A percentile compares a stretch with the other conserved stretches of the same genome.
Evolutionary conservation across 1,284 basidiomycete genomes (phyloP).

Genomic region (Tausonia pullulans): DNA sequence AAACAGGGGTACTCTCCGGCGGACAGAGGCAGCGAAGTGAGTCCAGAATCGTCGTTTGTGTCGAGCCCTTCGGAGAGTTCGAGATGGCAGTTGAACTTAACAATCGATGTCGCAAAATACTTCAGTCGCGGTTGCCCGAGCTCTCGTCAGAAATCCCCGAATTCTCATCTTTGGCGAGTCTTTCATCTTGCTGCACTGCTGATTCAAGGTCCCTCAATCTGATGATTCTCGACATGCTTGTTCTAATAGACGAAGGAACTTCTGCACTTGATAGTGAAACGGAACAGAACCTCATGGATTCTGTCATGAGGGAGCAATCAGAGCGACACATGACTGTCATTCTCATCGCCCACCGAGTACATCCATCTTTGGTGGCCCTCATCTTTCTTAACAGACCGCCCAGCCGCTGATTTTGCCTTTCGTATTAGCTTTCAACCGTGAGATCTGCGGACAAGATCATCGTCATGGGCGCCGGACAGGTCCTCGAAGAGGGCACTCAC

Average conservation of each 20-base stretch:
- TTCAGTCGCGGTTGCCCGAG: constrained; percentile 30
- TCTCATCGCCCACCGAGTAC: constrained; percentile 33
- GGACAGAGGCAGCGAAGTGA: constrained; percentile 33
- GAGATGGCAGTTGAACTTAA: too few relatives aligned
- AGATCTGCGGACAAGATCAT: constrained; percentile 25
- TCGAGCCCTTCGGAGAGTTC: too few relatives aligned
- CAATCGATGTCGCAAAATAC: too few relatives aligned
- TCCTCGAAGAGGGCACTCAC: constrained; percentile 35
- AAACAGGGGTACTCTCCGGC: constrained; percentile 30
- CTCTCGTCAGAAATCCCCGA: constrained; percentile 21
- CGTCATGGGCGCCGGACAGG: constrained; percentile 31
- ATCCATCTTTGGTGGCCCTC: too few relatives aligned
- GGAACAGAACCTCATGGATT: constrained; percentile 34
- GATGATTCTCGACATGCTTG: background rate
- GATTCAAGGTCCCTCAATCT: too few relatives aligned
- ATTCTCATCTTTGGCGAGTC: constrained; percentile 20
- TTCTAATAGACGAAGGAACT: constrained; percentile 24
- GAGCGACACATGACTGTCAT: constrained; percentile 25
- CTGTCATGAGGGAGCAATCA: constrained; percentile 28
- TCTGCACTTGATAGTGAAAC: constrained; percentile 36
- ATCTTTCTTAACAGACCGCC: too few relatives aligned
- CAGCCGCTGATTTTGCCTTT: too few relatives aligned
- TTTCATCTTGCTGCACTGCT: background rate
- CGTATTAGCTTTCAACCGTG: background rate
- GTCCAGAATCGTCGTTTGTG: too few relatives aligned